Conservation (phyloP, 1,284 basidiomycete genomes). For the Cryptococcus sp. region DNA sequence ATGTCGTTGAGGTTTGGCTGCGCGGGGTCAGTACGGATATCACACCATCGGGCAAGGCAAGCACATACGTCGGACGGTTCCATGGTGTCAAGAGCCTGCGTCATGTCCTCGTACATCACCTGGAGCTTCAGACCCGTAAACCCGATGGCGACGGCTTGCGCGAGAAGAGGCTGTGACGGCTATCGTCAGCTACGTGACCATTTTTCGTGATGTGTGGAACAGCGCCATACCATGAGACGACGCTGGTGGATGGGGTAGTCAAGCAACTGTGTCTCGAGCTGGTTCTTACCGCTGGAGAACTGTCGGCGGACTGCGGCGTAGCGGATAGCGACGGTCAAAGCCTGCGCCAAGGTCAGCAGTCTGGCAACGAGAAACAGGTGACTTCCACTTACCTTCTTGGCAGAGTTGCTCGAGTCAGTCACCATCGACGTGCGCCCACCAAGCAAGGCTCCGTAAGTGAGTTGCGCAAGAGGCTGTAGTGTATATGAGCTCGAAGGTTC, state of each 20-base stretch:
- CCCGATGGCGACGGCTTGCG: conserved; percentile 58
- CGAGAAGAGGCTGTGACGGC: conserved; percentile 51
- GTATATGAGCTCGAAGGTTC: conserved; percentile 31
- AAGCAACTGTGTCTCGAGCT: conserved; percentile 56
- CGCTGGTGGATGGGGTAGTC: conserved; percentile 62
- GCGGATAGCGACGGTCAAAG: conserved; percentile 57
- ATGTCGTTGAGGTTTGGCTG: conserved; percentile 47
- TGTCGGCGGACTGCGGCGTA: conserved; percentile 58
- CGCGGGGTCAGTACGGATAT: conserved; percentile 9
- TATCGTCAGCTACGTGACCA: conserved; percentile 10
- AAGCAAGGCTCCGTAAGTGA: conserved; percentile 59
- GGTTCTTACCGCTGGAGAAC: conserved; percentile 53
- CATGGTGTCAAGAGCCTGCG: conserved; percentile 54
- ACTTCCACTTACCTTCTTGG: conserved; percentile 54
- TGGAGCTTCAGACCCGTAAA: conserved; percentile 54
- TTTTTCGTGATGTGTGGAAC: too few relatives aligned
- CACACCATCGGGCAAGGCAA: not conserved
- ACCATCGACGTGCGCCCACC: conserved; percentile 58
- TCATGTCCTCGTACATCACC: conserved; percentile 52
- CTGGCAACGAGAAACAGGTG: not conserved
- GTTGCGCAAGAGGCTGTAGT: conserved; percentile 54
- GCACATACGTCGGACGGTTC: conserved; percentile 51
- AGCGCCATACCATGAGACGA: conserved; percentile 51
- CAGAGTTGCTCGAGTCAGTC: conserved; percentile 55
- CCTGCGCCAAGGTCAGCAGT: conserved; percentile 29